These are phyloP conservation scores for Coriolopsis trogii DNA, from an alignment of 1,284 basidiomycete genomes.

Conservation along the genomic window DNA sequence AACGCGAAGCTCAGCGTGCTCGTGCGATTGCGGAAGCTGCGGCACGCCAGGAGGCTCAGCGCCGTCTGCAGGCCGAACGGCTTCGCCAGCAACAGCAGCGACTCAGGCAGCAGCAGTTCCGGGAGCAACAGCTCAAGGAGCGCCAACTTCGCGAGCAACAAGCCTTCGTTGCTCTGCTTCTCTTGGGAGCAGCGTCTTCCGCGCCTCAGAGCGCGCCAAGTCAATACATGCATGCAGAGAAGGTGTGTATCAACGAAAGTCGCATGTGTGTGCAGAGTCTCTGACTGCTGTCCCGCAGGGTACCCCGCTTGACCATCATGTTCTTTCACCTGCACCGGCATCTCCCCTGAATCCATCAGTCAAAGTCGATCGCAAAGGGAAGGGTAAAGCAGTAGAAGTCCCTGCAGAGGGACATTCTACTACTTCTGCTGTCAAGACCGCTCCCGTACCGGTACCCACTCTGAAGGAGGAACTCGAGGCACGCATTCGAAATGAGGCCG, in stretches of 20 bases:
- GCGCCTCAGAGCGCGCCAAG: too few species aligned
- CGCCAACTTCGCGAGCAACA: too few species aligned
- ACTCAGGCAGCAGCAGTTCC: neutral
- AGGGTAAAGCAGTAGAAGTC: slow-evolving; percentile 16
- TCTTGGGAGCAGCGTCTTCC: too few species aligned
- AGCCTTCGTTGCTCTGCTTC: too few species aligned
- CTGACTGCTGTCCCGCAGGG: too few species aligned
- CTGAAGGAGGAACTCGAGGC: slow-evolving; percentile 21
- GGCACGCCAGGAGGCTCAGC: slow-evolving; percentile 13
- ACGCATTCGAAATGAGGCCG: slow-evolving; percentile 17
- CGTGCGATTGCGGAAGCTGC: slow-evolving; percentile 15
- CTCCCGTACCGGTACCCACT: neutral
- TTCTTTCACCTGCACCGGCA: neutral
- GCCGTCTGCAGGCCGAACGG: neutral
- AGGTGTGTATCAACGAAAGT: too few species aligned
- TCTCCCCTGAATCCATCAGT: neutral
- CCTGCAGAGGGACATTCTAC: neutral
- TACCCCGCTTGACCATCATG: neutral
- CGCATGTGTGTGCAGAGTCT: too few species aligned
- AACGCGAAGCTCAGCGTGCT: slow-evolving; percentile 18
- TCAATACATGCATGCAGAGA: too few species aligned
- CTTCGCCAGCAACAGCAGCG: neutral
- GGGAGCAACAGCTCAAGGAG: neutral
- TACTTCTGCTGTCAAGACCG: neutral
- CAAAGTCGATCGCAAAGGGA: slow-evolving; percentile 18